Base-by-base conservation (phyloP, 2,329 filamentous ascomycete genomes). In the Aureobasidium sp. region DNA sequence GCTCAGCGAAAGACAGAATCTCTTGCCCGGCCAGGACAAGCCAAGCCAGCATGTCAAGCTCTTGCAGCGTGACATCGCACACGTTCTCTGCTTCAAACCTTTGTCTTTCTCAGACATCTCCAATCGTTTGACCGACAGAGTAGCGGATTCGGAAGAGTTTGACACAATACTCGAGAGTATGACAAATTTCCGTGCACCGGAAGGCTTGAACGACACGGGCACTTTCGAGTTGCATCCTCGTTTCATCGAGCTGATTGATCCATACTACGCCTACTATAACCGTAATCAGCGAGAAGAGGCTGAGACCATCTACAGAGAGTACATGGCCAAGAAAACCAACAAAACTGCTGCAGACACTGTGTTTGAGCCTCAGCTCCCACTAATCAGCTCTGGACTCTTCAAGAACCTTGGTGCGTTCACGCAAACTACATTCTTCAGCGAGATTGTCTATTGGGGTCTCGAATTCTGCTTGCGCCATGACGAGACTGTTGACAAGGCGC, bases 241-340 rank as follows among this genome's bases (percentile, higher is more conserved):
- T 64, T 94, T 87, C 68, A 83, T 97, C 42, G 89, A 93, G 67
- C 84, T 95, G 51, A 86, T 99, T 56, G 95, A 99, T 72, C 94
- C 95, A 0, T 99, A 97, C 73, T 94, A 92, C 70, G 89, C 92
- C 7, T 91, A 97, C 71, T 99, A 96, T 74, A 95, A 87, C 70
- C 96, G 96, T 72, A 99, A 99, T 70, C 93, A 97, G 73, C 85
- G 94, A 56, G 94, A 99, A 71, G 94, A 99, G 73, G 91, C 93
- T 0, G 94, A 99, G 74, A 87, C 84, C 67, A 88, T 91, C 3
- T 97, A 94, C 77, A 91, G 88, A 68, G 87, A 88, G 70, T 88
- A 90, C 79, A 86, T 94, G 79, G 90, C 91, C 12, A 91, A 91
- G 76, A 91, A 89, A 75, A 91, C 88, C 0, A 91, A 92, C 20